Conservation (phyloP, 1,139 yeast genomes). For the Geotrichum klebahnii region DNA sequence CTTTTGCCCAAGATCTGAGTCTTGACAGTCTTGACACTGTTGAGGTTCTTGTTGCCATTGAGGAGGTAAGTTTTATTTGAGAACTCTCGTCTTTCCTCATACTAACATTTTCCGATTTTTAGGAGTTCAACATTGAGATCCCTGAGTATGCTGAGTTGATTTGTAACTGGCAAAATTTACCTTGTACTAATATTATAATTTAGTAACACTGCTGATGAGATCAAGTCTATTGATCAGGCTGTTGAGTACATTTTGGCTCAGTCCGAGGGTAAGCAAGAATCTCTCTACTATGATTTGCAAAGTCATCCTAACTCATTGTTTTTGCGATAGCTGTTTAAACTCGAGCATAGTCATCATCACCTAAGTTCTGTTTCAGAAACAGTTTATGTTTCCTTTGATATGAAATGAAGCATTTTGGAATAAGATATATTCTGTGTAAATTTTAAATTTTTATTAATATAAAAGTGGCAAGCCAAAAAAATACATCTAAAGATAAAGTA, state of each 20-base stretch:
- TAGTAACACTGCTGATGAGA: conserved; percentile 71
- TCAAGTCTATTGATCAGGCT: conserved; percentile 83
- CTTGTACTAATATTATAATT: background rate
- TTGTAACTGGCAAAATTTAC: background rate
- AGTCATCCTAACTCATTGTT: background rate
- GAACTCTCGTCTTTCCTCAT: conserved; percentile 17
- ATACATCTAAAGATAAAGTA: no score
- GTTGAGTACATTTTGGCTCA: conserved; percentile 72
- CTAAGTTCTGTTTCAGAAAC: background rate
- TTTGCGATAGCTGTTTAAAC: conserved; percentile 1
- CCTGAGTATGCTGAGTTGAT: conserved; percentile 50
- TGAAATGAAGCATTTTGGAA: background rate
- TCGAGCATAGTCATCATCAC: background rate
- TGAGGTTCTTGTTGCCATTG: conserved; percentile 81
- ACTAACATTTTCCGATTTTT: conserved; percentile 23
- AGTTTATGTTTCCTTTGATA: background rate
- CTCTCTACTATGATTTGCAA: background rate
- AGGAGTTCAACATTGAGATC: conserved; percentile 55
- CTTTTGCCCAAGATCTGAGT: conserved; percentile 71
- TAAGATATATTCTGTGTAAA: background rate
- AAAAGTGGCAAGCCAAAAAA: background rate
- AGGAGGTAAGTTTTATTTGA: conserved; percentile 43
- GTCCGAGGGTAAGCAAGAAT: conserved; percentile 49
- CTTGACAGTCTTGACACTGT: conserved; percentile 81
- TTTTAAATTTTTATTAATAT: background rate